These are phyloP conservation scores for Calocybe gangraenosa DNA, from an alignment of 768 basidiomycete genomes.

Conservation along the genomic window DNA sequence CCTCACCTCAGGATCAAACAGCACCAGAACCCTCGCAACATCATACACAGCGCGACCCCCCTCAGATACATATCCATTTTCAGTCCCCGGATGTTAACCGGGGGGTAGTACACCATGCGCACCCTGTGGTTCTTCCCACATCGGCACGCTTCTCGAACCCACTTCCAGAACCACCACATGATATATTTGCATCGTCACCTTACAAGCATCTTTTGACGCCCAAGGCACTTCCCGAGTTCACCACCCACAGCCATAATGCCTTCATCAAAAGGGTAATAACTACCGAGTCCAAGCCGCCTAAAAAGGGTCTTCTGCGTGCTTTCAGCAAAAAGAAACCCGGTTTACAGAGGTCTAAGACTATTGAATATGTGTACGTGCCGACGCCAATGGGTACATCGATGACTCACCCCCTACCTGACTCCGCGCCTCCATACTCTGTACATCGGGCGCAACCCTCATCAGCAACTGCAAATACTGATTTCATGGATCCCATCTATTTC, in stretches of 20 bases:
- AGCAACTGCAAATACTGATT: background rate
- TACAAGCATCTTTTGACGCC: slow-evolving; percentile 54
- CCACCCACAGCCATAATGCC: slow-evolving; percentile 8
- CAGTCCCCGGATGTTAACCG: too few species aligned
- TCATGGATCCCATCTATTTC: slow-evolving; percentile 27
- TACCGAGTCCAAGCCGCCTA: slow-evolving; percentile 24
- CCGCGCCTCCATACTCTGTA: background rate
- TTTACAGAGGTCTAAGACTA: slow-evolving; percentile 10
- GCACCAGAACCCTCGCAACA: too few species aligned
- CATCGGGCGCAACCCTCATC: background rate
- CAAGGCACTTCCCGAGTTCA: slow-evolving; percentile 42
- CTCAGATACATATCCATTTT: too few species aligned
- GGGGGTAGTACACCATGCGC: too few species aligned
- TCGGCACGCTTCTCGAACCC: background rate
- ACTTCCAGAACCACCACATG: slow-evolving; percentile 35
- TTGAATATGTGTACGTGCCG: slow-evolving; percentile 20
- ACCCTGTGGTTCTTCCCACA: too few species aligned
- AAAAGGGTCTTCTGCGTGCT: slow-evolving; percentile 40
- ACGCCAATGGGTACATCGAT: slow-evolving; percentile 1
- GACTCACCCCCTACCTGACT: background rate
- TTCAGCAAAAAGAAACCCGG: slow-evolving; percentile 28
- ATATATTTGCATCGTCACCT: slow-evolving; percentile 33
- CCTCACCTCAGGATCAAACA: too few species aligned
- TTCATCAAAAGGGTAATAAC: slow-evolving; percentile 18
- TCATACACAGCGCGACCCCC: too few species aligned